phyloP scores from a whole-genome alignment of 495 filamentous ascomycete species.

The Xylaria sp. region DNA sequence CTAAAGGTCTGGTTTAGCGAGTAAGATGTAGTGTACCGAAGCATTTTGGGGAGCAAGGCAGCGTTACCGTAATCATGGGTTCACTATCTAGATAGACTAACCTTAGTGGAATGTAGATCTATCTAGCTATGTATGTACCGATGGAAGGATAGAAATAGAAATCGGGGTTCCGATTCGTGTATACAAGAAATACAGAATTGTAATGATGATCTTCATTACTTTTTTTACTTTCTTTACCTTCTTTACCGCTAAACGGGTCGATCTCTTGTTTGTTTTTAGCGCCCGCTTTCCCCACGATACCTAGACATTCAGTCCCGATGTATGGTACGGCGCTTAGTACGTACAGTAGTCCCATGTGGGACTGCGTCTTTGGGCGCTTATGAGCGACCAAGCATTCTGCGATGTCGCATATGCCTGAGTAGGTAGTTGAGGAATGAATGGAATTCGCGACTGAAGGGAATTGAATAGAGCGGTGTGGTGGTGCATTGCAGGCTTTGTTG shows the following conservation, averaged over 20 bases:
- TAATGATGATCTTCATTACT: background rate
- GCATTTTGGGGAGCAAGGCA: background rate
- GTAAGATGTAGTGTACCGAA: background rate
- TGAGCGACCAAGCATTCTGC: background rate
- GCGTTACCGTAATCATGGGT: no score
- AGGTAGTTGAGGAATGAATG: background rate
- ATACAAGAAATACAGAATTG: background rate
- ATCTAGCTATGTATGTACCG: background rate
- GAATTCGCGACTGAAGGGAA: background rate
- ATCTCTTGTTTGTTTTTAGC: background rate
- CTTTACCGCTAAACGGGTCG: background rate
- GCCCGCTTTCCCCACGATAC: constrained; percentile 13
- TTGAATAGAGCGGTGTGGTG: background rate
- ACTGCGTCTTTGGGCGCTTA: constrained; percentile 12
- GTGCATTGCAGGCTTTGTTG: background rate
- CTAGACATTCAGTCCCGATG: no score
- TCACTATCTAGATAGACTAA: no score
- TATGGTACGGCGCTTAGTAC: constrained; percentile 19
- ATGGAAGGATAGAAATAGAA: constrained; percentile 10
- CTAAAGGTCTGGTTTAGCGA: constrained; percentile 9
- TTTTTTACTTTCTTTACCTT: background rate
- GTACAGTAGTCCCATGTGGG: constrained; percentile 4
- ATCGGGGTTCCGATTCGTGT: background rate
- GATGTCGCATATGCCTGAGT: background rate
- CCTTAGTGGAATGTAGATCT: constrained; percentile 5